Conservation (phyloP, 2,329 filamentous ascomycete species). For the Sordariomycetes sp. region DNA sequence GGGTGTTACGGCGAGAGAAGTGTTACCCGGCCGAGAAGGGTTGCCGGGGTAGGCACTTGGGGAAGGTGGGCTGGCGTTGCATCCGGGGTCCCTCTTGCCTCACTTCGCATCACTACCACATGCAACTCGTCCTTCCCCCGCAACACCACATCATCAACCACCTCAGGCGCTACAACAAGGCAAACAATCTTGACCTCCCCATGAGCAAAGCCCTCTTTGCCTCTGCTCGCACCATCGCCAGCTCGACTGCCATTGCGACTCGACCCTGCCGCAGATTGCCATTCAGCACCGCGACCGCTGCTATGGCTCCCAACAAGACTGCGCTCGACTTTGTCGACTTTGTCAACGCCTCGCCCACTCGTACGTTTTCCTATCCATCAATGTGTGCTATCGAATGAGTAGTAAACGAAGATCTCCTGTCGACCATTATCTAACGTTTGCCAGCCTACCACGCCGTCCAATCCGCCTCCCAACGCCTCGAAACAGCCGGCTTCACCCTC, state of each 20-base stretch:
- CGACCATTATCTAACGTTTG: slow-evolving; percentile 9
- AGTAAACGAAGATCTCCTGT: background rate
- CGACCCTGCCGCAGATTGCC: background rate
- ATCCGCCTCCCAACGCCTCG: slow-evolving; percentile 65
- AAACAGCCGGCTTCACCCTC: slow-evolving; percentile 75
- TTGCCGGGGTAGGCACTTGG: no score
- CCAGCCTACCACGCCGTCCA: slow-evolving; percentile 90
- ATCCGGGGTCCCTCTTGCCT: no score
- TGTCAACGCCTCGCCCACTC: slow-evolving; percentile 88
- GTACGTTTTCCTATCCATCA: slow-evolving; percentile 45
- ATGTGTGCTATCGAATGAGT: background rate
- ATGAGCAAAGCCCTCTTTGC: background rate
- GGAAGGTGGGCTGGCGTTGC: no score
- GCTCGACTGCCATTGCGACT: background rate
- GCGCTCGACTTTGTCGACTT: slow-evolving; percentile 86
- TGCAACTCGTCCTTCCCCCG: no score
- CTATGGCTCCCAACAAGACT: slow-evolving; percentile 43
- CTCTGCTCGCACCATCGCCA: slow-evolving; percentile 1
- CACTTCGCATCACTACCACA: no score
- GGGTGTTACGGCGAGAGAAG: no score
- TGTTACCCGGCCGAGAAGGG: no score
- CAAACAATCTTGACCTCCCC: background rate
- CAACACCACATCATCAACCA: no score
- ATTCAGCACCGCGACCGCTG: slow-evolving; percentile 21
- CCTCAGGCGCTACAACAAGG: no score